Evolutionary conservation across 495 filamentous ascomycete species (phyloP).

Genomic region (Opeltia flavorubescens): DNA sequence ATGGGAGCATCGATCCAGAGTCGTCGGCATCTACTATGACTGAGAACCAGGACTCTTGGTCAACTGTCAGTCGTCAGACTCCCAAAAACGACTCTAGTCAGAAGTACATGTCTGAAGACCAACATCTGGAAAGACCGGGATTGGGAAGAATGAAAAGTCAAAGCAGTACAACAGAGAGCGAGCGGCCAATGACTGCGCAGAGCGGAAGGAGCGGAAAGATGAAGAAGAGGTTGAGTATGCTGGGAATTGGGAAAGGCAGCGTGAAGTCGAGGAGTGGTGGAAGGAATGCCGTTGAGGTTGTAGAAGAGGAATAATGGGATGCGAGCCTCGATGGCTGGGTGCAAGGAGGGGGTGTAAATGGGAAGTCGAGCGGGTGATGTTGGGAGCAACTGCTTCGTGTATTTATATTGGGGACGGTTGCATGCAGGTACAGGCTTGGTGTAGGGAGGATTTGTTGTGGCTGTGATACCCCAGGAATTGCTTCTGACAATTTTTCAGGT

Average conservation of each 20-base stretch:
- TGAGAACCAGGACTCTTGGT: neutral
- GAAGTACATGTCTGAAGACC: neutral
- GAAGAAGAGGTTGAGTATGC: conserved; percentile 53
- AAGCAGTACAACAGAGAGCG: conserved; percentile 2
- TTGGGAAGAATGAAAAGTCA: neutral
- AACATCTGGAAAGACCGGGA: neutral
- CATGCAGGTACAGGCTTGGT: neutral
- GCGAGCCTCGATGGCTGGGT: too few relatives aligned
- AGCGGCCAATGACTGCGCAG: conserved; percentile 21
- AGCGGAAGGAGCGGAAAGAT: conserved; percentile 38
- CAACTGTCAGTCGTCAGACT: neutral
- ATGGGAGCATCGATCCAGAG: conserved; percentile 2
- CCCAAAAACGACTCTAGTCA: neutral
- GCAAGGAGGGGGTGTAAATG: too few relatives aligned
- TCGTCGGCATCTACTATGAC: neutral
- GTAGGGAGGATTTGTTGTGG: neutral
- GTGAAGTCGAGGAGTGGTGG: neutral
- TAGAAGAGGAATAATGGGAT: neutral
- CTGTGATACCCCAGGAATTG: neutral
- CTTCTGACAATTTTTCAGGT: too few relatives aligned
- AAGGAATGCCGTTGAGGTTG: neutral
- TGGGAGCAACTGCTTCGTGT: too few relatives aligned
- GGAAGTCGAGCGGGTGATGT: too few relatives aligned
- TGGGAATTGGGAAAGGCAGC: conserved; percentile 51
- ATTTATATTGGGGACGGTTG: neutral